These are phyloP conservation scores for Salpingoeca rosetta DNA, from an alignment of 78 protist genomes.

Conservation along the genomic window DNA sequence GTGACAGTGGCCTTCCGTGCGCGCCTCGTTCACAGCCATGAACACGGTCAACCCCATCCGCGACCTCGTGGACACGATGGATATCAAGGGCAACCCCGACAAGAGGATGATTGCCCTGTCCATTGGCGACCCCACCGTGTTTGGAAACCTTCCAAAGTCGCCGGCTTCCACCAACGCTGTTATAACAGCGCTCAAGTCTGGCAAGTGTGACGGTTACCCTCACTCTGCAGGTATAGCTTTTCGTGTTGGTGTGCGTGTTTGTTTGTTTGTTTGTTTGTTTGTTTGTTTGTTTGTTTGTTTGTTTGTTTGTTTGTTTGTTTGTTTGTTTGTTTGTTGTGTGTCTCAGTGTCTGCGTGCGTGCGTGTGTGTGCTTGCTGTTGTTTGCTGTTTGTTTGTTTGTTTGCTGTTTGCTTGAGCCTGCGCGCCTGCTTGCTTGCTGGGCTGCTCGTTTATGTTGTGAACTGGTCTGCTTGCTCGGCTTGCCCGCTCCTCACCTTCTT, in stretches of 20 bases:
- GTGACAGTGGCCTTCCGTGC: not conserved
- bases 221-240: conserved; percentile 43
- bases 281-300: not conserved
- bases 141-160: conserved; percentile 58
- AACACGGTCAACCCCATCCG: conserved; percentile 74
- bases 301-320: not conserved
- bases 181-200: conserved; percentile 11
- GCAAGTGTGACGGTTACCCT: conserved; percentile 67
- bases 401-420: no score
- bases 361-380: not conserved
- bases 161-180: conserved; percentile 19
- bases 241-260: not conserved
- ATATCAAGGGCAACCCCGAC: conserved; percentile 58
- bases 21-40: conserved; percentile 20
- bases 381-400: not conserved
- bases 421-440: no score
- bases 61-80: conserved; percentile 63
- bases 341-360: conserved; percentile 12
- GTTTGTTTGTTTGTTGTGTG: no score
- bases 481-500: no score
- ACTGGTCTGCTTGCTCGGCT: no score
- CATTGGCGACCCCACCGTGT: conserved; percentile 75
- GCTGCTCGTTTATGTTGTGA: no score
- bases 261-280: not conserved
- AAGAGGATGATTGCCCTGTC: conserved; percentile 39